phyloP scores from a whole-genome alignment of 169 alveolate genomes.

The Plasmodium billcollinsi region DNA sequence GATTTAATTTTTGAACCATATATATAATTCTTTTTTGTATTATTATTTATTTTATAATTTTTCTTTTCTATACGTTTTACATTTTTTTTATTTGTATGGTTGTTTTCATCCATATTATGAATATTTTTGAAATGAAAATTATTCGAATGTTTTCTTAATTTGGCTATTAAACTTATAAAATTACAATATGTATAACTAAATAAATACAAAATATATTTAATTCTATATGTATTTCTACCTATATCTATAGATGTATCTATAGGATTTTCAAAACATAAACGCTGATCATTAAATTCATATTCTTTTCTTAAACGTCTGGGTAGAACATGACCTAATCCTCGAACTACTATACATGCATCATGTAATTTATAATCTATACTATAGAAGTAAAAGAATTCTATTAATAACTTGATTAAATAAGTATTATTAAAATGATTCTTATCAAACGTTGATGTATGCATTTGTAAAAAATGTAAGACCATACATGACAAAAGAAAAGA shows the following conservation, averaged over 20 bases:
- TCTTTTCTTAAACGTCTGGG: conserved; percentile 79
- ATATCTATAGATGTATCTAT: conserved; percentile 51
- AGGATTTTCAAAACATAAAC: conserved; percentile 82
- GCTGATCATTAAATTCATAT: conserved; percentile 12
- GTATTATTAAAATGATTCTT: conserved; percentile 58
- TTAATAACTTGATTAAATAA: conserved; percentile 69
- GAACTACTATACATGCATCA: conserved; percentile 76
- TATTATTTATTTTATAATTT: background rate
- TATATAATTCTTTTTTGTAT: background rate
- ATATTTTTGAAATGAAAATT: no score
- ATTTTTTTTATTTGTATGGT: no score
- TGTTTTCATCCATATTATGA: no score
- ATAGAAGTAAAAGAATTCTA: conserved; percentile 85
- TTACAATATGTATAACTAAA: conserved; percentile 54
- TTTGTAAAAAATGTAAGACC: conserved; percentile 84
- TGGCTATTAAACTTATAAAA: background rate
- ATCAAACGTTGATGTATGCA: conserved; percentile 79
- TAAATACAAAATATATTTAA: conserved; percentile 75
- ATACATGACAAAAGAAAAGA: conserved; percentile 84
- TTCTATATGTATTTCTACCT: conserved; percentile 68
- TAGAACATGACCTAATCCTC: conserved; percentile 84
- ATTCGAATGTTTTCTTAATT: background rate
- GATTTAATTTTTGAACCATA: conserved; percentile 23
- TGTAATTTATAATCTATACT: conserved; percentile 79
- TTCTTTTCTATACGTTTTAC: background rate